These are phyloP conservation scores for Gossypium aridum DNA, from an alignment of 441 rosid species.

Conservation along the genomic window DNA sequence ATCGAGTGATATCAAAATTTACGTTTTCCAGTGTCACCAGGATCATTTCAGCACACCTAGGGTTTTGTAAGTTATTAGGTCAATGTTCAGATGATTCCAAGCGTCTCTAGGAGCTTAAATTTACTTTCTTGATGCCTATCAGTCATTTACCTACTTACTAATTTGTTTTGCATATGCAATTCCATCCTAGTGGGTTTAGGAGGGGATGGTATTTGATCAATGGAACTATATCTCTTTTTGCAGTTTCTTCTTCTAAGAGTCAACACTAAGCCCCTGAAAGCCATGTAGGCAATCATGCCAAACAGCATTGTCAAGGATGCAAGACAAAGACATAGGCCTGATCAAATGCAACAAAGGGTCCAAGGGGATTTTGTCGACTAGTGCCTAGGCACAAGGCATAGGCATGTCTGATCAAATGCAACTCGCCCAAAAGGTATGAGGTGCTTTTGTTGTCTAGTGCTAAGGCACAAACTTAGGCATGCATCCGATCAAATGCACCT, in stretches of 20 bases:
- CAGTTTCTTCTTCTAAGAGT: neutral
- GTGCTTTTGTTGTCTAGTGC: neutral
- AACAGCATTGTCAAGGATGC: neutral
- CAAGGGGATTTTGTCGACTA: neutral
- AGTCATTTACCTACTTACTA: neutral
- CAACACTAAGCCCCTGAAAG: neutral
- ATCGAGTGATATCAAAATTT: neutral
- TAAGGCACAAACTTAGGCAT: neutral
- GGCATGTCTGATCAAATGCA: neutral
- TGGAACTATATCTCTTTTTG: neutral
- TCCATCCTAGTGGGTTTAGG: constrained; percentile 1
- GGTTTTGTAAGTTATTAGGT: neutral
- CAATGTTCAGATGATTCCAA: neutral
- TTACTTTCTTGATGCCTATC: neutral
- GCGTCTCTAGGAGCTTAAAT: neutral
- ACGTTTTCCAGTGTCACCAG: neutral
- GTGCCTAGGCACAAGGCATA: neutral
- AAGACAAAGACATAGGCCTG: neutral
- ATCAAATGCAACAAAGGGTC: neutral
- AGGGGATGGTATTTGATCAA: neutral
- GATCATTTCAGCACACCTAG: neutral
- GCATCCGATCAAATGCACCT: neutral
- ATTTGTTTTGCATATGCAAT: neutral
- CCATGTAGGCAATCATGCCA: neutral
- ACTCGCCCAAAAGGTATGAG: neutral